Conservation (phyloP, 2,329 filamentous ascomycete genomes). For the Exserohilum rostratum region DNA sequence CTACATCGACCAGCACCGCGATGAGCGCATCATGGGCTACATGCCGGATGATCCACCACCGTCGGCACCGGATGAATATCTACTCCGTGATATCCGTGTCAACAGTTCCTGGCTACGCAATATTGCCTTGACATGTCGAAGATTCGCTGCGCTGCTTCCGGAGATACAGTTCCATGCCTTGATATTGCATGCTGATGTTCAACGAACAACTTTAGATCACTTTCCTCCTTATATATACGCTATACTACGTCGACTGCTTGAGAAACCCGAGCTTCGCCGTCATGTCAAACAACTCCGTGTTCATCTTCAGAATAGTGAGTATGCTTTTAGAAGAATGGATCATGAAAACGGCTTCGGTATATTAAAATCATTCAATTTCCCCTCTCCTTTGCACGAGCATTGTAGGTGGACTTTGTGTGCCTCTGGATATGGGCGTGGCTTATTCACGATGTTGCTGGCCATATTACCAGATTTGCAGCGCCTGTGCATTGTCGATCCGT, state of each 20-base stretch:
- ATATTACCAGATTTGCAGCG: conserved; percentile 11
- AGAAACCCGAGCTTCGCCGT: conserved; percentile 5
- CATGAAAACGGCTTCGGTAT: background rate
- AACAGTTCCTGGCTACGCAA: conserved; percentile 4
- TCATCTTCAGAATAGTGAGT: background rate
- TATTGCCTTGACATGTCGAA: conserved; percentile 20
- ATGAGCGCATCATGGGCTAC: conserved; percentile 17
- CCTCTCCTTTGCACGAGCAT: background rate
- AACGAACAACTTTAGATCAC: background rate
- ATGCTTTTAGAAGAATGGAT: background rate
- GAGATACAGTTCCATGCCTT: conserved; percentile 10
- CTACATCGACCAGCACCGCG: conserved; percentile 11
- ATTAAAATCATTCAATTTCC: background rate
- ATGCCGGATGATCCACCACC: conserved; percentile 18
- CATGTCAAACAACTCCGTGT: conserved; percentile 17
- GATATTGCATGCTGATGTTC: conserved; percentile 3
- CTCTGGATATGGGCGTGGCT: background rate
- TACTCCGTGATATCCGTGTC: conserved; percentile 13
- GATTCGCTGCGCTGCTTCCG: conserved; percentile 14
- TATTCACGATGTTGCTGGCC: conserved; percentile 1
- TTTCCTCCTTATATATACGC: background rate
- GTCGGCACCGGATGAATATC: conserved; percentile 3
- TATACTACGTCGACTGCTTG: conserved; percentile 7
- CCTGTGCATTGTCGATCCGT: conserved; percentile 14
- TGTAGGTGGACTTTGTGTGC: background rate